Conservation (phyloP, 306 rosid genomes). For the Gleditsia sinensis region DNA sequence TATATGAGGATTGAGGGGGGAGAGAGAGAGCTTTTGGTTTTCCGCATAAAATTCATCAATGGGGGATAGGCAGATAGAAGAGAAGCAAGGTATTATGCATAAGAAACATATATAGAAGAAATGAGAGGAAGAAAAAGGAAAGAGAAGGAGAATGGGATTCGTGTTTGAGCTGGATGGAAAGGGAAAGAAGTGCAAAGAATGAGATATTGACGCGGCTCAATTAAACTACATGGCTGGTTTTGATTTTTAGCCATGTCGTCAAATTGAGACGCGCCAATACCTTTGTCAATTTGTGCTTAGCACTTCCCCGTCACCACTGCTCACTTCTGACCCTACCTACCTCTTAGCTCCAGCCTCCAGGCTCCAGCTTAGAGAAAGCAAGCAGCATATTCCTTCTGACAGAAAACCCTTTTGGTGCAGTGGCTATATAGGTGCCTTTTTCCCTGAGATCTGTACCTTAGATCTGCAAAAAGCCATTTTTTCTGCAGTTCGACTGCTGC, state of each 20-base stretch:
- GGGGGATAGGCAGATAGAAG: too few relatives aligned
- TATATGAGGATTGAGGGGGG: too few relatives aligned
- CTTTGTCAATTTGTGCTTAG: slow-evolving; percentile 37
- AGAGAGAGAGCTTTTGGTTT: not conserved
- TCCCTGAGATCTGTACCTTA: slow-evolving; percentile 33
- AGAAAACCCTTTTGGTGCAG: not conserved
- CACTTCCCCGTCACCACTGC: too few relatives aligned
- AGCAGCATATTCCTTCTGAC: too few relatives aligned
- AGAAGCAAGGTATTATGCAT: not conserved
- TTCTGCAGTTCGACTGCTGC: too few relatives aligned
- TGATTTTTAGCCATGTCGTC: slow-evolving; percentile 46
- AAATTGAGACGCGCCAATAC: slow-evolving; percentile 83
- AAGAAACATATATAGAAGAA: not conserved
- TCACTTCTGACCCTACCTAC: too few relatives aligned
- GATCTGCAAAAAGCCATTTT: too few relatives aligned
- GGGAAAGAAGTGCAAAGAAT: slow-evolving; percentile 42
- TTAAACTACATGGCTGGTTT: slow-evolving; percentile 57
- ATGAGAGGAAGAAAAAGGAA: not conserved
- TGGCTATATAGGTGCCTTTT: slow-evolving; percentile 3
- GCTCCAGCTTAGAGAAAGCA: too few relatives aligned
- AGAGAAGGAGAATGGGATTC: not conserved
- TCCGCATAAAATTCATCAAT: too few relatives aligned
- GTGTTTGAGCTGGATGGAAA: too few relatives aligned
- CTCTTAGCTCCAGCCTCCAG: too few relatives aligned
- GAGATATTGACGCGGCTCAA: slow-evolving; percentile 99